Percentiles rank a stretch among this genome's conserved stretches.
Evolutionary conservation across 306 rosid species (phyloP).

Genomic region (Trifolium pratense): DNA sequence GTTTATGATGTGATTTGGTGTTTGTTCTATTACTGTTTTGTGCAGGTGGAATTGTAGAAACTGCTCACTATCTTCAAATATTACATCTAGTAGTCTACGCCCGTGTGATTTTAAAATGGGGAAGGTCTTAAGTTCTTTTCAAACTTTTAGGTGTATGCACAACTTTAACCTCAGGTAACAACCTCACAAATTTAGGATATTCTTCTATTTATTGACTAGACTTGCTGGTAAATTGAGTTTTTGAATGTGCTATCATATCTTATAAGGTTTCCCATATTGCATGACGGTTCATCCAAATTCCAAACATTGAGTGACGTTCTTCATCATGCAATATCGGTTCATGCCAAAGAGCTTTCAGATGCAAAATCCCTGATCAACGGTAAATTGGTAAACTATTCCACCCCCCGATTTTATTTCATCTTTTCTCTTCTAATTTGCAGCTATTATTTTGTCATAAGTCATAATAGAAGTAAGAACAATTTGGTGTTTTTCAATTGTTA

Average conservation of each 20-base stretch:
- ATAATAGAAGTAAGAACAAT: constrained; percentile 24
- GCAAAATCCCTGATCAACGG: constrained; percentile 81
- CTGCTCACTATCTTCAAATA: constrained; percentile 69
- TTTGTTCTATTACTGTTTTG: constrained; percentile 17
- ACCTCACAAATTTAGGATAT: constrained; percentile 3
- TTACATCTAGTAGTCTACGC: constrained; percentile 76
- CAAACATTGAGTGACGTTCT: constrained; percentile 66
- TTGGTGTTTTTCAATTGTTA: background rate
- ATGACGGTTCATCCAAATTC: constrained; percentile 59
- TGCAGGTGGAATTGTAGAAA: constrained; percentile 90
- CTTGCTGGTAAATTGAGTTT: constrained; percentile 27
- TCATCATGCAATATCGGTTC: constrained; percentile 66
- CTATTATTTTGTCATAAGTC: background rate
- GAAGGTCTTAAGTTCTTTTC: constrained; percentile 74
- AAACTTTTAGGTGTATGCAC: constrained; percentile 73
- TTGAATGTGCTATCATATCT: constrained; percentile 35
- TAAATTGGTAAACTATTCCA: constrained; percentile 64
- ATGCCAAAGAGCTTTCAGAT: constrained; percentile 66
- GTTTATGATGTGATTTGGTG: constrained; percentile 27
- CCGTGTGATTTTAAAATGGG: constrained; percentile 98
- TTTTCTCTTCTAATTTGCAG: background rate
- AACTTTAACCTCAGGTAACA: constrained; percentile 80
- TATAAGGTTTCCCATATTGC: constrained; percentile 71
- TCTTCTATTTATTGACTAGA: constrained; percentile 15
- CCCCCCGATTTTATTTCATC: background rate